A percentile compares a stretch with the other conserved stretches of the same genome.
Conservation (phyloP, 345 rosid genomes). For the Euphorbia peplus region DNA sequence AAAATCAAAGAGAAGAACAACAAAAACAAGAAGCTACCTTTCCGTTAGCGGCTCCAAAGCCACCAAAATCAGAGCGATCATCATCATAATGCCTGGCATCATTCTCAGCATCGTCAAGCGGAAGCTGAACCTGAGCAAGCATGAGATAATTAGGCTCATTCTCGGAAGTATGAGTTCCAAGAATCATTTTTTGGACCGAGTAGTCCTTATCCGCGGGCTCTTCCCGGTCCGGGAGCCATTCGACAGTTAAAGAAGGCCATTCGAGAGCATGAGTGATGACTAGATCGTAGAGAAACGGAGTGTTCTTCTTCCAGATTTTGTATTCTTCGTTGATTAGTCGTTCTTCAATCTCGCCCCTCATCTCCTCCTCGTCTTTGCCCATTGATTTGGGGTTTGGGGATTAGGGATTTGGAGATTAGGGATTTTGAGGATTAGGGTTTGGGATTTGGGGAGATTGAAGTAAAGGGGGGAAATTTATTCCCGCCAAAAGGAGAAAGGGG, state of each 20-base stretch:
- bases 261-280: slow-evolving; percentile 96
- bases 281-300: slow-evolving; percentile 94
- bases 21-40: slow-evolving; percentile 54
- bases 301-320: slow-evolving; percentile 99
- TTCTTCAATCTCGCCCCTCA: slow-evolving; percentile 96
- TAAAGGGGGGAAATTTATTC: slow-evolving; percentile 3
- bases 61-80: slow-evolving; percentile 74
- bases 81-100: slow-evolving; percentile 95
- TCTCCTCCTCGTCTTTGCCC: slow-evolving; percentile 97
- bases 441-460: neutral
- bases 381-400: slow-evolving; percentile 31
- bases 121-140: slow-evolving; percentile 97
- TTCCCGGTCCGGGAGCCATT: slow-evolving; percentile 91
- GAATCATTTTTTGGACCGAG: slow-evolving; percentile 95
- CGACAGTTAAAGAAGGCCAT: slow-evolving; percentile 98
- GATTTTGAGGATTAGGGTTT: neutral
- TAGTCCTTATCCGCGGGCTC: slow-evolving; percentile 95
- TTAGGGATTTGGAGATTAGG: neutral
- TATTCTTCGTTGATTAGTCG: slow-evolving; percentile 89
- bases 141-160: slow-evolving; percentile 94
- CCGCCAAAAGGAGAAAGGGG: slow-evolving; percentile 7
- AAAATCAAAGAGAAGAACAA: too few relatives aligned
- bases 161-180: slow-evolving; percentile 97
- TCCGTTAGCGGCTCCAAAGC: slow-evolving; percentile 83
- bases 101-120: slow-evolving; percentile 82